A percentile compares a stretch with the other conserved stretches of the same genome.
Evolutionary conservation across 2,329 filamentous ascomycete genomes (phyloP).

Genomic region (Fusarium staphyleae): DNA sequence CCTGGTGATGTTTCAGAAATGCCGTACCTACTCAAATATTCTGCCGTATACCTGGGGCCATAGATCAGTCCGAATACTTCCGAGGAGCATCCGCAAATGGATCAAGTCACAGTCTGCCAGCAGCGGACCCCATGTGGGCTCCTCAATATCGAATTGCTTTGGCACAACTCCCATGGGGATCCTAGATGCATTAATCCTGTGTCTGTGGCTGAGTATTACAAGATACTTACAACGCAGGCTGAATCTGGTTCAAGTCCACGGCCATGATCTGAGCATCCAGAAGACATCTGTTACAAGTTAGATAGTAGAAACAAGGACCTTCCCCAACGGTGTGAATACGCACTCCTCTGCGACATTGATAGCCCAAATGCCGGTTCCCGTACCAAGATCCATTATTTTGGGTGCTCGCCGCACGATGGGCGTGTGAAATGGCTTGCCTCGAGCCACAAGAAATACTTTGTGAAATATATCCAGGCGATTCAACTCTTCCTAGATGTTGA

Average conservation of each 20-base stretch:
- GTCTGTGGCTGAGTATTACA: not conserved
- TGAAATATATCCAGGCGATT: conserved; percentile 85
- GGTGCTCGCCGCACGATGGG: conserved; percentile 27
- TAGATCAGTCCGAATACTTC: conserved; percentile 70
- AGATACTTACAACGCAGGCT: conserved; percentile 48
- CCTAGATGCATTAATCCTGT: conserved; percentile 52
- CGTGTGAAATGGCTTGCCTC: conserved; percentile 49
- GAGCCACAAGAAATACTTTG: conserved; percentile 74
- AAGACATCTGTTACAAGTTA: conserved; percentile 29
- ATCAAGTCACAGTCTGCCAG: conserved; percentile 76
- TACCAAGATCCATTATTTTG: conserved; percentile 73
- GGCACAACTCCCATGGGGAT: conserved; percentile 67
- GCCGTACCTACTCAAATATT: conserved; percentile 64
- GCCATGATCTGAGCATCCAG: conserved; percentile 45
- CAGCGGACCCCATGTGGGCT: conserved; percentile 63
- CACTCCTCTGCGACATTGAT: conserved; percentile 80
- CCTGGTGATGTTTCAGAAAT: not conserved
- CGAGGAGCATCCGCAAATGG: conserved; percentile 79
- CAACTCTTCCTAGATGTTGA: conserved; percentile 66
- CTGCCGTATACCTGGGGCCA: conserved; percentile 80
- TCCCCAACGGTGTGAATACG: conserved; percentile 41
- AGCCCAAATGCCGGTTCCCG: conserved; percentile 90
- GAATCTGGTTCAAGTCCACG: conserved; percentile 51
- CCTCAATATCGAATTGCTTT: conserved; percentile 78
- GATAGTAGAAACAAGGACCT: not conserved